These are phyloP conservation scores for Kuraishia cidri DNA, from an alignment of 805 yeast genomes.

Conservation along the genomic window DNA sequence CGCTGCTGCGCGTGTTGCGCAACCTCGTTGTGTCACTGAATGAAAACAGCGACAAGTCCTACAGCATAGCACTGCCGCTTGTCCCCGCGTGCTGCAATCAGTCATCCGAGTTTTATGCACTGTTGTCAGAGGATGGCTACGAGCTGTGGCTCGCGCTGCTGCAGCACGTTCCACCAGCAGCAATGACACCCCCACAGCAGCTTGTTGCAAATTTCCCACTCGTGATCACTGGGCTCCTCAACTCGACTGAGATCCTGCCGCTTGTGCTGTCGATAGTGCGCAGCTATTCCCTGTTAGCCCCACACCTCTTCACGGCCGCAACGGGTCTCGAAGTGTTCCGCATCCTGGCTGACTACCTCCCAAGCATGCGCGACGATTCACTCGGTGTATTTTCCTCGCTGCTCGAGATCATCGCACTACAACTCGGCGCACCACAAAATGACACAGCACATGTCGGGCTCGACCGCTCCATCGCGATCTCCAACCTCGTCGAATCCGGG, in stretches of 20 bases:
- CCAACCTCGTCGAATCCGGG: conserved; percentile 30
- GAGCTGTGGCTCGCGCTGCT: conserved; percentile 74
- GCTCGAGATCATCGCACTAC: conserved; percentile 40
- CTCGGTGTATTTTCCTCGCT: conserved; percentile 44
- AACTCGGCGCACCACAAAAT: conserved; percentile 13
- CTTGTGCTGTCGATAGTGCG: conserved; percentile 51
- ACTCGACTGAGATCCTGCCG: conserved; percentile 70
- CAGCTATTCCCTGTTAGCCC: conserved; percentile 47
- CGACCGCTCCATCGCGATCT: conserved; percentile 9
- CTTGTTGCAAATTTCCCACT: conserved; percentile 39
- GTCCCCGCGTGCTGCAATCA: conserved; percentile 55
- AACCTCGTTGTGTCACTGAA: conserved; percentile 50
- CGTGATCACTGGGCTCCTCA: conserved; percentile 48
- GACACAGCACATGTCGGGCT: conserved; percentile 12
- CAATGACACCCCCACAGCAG: conserved; percentile 20
- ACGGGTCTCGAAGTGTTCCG: conserved; percentile 32
- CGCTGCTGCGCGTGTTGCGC: conserved; percentile 46
- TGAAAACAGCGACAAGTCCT: conserved; percentile 33
- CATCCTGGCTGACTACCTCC: conserved; percentile 42
- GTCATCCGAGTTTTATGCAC: conserved; percentile 39
- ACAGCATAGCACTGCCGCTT: conserved; percentile 57
- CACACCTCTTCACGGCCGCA: conserved; percentile 28
- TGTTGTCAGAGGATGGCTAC: conserved; percentile 78
- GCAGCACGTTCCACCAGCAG: conserved; percentile 43
- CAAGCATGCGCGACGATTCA: conserved; percentile 64